phyloP scores from a whole-genome alignment of 768 basidiomycete species.

The Kwoniella newhampshirensis region DNA sequence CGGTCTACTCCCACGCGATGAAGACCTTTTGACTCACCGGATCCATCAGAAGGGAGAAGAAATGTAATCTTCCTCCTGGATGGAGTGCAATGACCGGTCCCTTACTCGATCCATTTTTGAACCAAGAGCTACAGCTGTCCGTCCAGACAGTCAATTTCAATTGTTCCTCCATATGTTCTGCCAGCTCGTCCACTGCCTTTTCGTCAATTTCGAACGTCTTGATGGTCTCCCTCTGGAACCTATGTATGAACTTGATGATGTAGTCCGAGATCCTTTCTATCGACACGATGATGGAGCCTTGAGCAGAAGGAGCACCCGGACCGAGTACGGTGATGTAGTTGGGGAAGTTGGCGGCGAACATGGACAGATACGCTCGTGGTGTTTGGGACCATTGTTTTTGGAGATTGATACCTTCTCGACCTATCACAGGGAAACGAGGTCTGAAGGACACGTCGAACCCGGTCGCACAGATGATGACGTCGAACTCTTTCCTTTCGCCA shows the following conservation, averaged over 20 bases:
- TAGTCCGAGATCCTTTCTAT: conserved; percentile 15
- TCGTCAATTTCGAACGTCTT: conserved; percentile 10
- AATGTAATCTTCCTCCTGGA: conserved; percentile 12
- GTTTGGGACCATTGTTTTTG: conserved; percentile 22
- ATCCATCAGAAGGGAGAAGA: conserved; percentile 10
- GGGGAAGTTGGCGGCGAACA: conserved; percentile 25
- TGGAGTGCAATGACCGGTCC: conserved; percentile 16
- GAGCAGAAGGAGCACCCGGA: conserved; percentile 12
- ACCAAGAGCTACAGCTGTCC: conserved; percentile 13
- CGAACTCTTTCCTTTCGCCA: conserved; percentile 26
- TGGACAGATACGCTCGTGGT: conserved; percentile 18
- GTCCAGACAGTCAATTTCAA: conserved; percentile 14
- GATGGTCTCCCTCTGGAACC: conserved; percentile 9
- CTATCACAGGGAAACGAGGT: conserved; percentile 31
- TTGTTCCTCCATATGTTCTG: conserved; percentile 12
- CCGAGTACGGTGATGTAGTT: conserved; percentile 21
- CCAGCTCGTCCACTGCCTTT: conserved; percentile 5
- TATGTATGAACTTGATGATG: conserved; percentile 10
- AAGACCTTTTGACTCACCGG: neutral
- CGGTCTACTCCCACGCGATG: neutral
- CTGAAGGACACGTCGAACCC: conserved; percentile 33
- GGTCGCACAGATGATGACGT: conserved; percentile 34
- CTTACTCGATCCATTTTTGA: conserved; percentile 8
- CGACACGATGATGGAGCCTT: conserved; percentile 17
- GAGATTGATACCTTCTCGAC: conserved; percentile 16